A percentile compares a stretch with the other conserved stretches of the same genome.
phyloP scores from a whole-genome alignment of 208 protist genomes.

The Leishmania arabica region DNA sequence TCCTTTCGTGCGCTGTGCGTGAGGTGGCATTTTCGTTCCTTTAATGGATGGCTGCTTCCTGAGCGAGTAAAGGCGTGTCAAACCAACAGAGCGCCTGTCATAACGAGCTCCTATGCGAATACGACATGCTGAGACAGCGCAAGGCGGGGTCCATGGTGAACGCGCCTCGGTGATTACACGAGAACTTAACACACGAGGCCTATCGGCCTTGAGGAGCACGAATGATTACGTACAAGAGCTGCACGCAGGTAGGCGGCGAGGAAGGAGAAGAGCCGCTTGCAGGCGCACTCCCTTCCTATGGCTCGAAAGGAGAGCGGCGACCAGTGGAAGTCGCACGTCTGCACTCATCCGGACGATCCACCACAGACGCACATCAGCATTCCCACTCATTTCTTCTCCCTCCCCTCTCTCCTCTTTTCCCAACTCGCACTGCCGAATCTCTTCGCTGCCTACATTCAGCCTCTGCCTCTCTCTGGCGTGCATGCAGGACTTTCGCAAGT shows the following conservation, averaged over 20 bases:
- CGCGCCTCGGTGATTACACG: not conserved
- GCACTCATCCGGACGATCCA: not conserved
- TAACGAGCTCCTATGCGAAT: not conserved
- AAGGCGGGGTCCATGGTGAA: not conserved
- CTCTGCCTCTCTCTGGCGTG: too few species aligned
- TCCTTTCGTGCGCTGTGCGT: not conserved
- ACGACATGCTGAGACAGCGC: not conserved
- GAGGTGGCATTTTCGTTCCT: not conserved
- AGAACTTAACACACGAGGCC: not conserved
- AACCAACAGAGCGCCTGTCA: not conserved
- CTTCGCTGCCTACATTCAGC: not conserved
- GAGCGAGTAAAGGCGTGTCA: not conserved
- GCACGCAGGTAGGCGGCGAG: not conserved
- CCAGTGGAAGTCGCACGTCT: not conserved
- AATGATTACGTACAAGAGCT: not conserved
- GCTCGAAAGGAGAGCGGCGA: not conserved
- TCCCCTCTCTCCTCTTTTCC: not conserved
- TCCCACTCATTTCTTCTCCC: not conserved
- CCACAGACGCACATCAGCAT: not conserved
- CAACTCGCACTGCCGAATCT: not conserved
- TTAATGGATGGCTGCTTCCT: slow-evolving; percentile 6
- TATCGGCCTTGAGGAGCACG: not conserved
- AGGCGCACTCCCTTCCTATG: not conserved
- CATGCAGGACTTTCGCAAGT: not conserved
- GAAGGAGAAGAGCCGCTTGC: not conserved